Conservation (phyloP, 2,329 filamentous ascomycete genomes). For the Atkinsonella texensis region DNA sequence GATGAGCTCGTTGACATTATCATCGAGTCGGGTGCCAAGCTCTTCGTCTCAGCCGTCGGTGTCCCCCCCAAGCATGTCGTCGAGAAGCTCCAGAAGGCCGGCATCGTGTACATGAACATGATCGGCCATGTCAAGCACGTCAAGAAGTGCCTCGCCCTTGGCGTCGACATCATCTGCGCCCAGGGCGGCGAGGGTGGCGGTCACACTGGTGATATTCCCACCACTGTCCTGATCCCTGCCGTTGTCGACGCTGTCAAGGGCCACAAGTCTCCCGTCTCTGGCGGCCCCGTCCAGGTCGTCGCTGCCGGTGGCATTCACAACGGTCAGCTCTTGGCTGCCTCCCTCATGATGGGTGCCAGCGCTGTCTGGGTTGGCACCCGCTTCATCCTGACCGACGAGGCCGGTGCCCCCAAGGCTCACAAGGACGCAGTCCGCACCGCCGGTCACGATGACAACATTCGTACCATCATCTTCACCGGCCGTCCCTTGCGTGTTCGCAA, state of each 20-base stretch:
- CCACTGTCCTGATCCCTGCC: slow-evolving; percentile 81
- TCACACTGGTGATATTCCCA: slow-evolving; percentile 90
- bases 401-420: slow-evolving; percentile 83
- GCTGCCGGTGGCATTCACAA: slow-evolving; percentile 92
- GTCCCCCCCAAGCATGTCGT: slow-evolving; percentile 83
- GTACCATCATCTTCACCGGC: slow-evolving; percentile 97
- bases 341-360: slow-evolving; percentile 82
- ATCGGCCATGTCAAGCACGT: slow-evolving; percentile 99
- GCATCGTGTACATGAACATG: slow-evolving; percentile 99
- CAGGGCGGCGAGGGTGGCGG: slow-evolving; percentile 97
- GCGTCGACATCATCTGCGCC: slow-evolving; percentile 93
- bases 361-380: slow-evolving; percentile 96
- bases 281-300: slow-evolving; percentile 77
- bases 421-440: slow-evolving; percentile 91
- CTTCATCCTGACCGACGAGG: slow-evolving; percentile 89
- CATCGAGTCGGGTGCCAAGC: slow-evolving; percentile 79
- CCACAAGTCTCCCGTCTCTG: slow-evolving; percentile 77
- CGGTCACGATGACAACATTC: slow-evolving; percentile 88
- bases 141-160: slow-evolving; percentile 84
- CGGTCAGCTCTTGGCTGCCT: slow-evolving; percentile 77
- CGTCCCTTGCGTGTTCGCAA: slow-evolving; percentile 86
- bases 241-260: slow-evolving; percentile 73
- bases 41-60: slow-evolving; percentile 95
- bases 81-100: slow-evolving; percentile 75
- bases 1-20: slow-evolving; percentile 81